These are phyloP conservation scores for Herpetomonas samuelpessoai DNA, from an alignment of 208 protist species.

Conservation along the genomic window DNA sequence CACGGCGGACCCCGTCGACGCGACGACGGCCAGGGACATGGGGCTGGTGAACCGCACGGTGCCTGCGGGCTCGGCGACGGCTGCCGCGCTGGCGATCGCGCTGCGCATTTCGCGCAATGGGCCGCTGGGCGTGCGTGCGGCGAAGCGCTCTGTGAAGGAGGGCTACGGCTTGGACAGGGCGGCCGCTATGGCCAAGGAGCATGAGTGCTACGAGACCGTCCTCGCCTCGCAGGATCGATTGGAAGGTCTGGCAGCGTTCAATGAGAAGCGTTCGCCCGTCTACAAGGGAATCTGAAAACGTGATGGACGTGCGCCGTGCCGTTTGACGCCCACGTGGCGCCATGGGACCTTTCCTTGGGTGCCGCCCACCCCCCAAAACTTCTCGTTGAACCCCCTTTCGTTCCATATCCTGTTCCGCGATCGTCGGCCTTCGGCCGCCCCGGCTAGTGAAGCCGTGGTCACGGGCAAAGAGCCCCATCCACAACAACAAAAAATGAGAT, in stretches of 20 bases:
- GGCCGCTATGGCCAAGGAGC: conserved; percentile 75
- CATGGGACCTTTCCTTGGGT: no score
- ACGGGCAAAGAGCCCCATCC: no score
- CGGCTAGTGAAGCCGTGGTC: no score
- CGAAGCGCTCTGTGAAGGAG: conserved; percentile 80
- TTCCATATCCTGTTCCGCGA: no score
- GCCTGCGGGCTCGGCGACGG: conserved; percentile 27
- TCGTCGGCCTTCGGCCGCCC: no score
- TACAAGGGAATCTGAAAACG: conserved; percentile 77
- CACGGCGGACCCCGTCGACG: conserved; percentile 65
- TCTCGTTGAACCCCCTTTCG: background rate
- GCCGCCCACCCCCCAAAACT: no score
- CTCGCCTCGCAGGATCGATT: conserved; percentile 87
- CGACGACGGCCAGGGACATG: conserved; percentile 43
- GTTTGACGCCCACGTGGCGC: background rate
- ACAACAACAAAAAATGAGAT: no score
- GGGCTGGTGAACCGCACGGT: conserved; percentile 80
- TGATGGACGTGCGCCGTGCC: background rate
- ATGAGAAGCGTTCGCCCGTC: conserved; percentile 81
- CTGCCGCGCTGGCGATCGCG: conserved; percentile 37
- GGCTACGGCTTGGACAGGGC: conserved; percentile 46
- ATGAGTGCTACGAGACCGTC: conserved; percentile 76
- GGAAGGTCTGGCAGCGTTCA: conserved; percentile 90
- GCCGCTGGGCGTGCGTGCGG: conserved; percentile 81
- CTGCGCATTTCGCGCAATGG: conserved; percentile 55